Evolutionary conservation across 164 flowering plant species (phyloP).

Genomic region (Akebia trifoliata): DNA sequence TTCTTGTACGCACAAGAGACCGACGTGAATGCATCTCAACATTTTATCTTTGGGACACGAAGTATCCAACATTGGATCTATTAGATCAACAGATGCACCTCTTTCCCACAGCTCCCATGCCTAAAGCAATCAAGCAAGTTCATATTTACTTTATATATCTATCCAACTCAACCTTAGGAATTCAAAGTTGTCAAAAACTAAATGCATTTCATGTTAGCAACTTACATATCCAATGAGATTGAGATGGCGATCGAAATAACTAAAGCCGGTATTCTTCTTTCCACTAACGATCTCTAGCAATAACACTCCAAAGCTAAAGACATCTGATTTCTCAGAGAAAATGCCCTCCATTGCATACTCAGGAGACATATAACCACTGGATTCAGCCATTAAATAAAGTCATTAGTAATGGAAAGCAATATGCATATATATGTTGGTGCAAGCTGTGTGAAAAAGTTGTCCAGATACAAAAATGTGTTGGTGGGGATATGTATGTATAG

Average conservation of each 20-base stretch:
- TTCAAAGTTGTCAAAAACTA: too few relatives aligned
- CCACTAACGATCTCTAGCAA: not conserved
- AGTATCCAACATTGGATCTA: slow-evolving; percentile 1
- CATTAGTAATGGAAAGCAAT: too few relatives aligned
- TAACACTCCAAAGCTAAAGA: not conserved
- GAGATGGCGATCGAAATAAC: not conserved
- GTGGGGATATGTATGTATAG: too few relatives aligned
- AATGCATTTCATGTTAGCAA: too few relatives aligned
- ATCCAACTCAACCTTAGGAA: too few relatives aligned
- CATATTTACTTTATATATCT: not conserved
- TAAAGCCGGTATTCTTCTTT: not conserved
- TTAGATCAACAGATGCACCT: not conserved
- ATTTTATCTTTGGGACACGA: not conserved
- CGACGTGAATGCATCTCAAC: slow-evolving; percentile 5
- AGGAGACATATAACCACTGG: slow-evolving; percentile 6
- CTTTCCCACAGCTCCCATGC: slow-evolving; percentile 7
- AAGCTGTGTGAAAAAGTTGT: too few relatives aligned
- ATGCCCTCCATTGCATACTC: slow-evolving; percentile 6
- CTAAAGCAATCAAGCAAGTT: not conserved
- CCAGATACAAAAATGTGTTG: too few relatives aligned
- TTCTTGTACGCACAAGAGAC: slow-evolving; percentile 8
- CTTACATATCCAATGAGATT: slow-evolving; percentile 6
- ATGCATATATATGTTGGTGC: too few relatives aligned
- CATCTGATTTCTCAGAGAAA: slow-evolving; percentile 2
- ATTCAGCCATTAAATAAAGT: too few relatives aligned